phyloP scores from a whole-genome alignment of 1,284 basidiomycete species.

The Phylloboletellus chloephorus region DNA sequence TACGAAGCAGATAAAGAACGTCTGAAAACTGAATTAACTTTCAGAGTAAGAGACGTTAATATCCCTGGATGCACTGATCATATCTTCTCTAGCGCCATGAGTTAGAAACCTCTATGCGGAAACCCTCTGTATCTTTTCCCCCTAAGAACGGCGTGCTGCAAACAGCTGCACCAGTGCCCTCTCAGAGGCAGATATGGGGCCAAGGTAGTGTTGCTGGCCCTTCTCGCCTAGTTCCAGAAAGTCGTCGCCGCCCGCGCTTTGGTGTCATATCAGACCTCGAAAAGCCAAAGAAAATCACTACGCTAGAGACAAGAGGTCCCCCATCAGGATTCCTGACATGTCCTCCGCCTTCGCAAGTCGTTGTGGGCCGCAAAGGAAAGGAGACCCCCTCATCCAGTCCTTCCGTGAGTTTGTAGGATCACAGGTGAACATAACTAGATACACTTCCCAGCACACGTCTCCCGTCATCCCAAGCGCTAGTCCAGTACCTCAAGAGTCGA shows the following conservation, averaged over 20 bases:
- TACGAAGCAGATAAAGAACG: constrained; percentile 65
- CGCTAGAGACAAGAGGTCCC: constrained; percentile 15
- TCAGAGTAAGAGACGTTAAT: constrained; percentile 47
- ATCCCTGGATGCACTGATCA: constrained; percentile 10
- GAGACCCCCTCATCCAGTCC: constrained; percentile 8
- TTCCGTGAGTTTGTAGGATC: constrained; percentile 10
- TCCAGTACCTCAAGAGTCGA: constrained; percentile 3
- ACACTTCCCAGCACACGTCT: constrained; percentile 6
- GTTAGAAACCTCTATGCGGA: constrained; percentile 54
- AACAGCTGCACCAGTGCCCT: constrained; percentile 36
- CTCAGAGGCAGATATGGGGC: constrained; percentile 39
- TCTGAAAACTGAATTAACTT: constrained; percentile 60
- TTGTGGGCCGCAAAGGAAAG: constrained; percentile 18
- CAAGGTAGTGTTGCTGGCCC: constrained; percentile 24
- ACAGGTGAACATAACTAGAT: not conserved
- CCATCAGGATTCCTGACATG: constrained; percentile 20
- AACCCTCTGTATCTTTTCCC: constrained; percentile 40
- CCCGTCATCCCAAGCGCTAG: constrained; percentile 8
- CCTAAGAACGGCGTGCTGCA: constrained; percentile 39
- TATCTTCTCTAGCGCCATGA: constrained; percentile 57
- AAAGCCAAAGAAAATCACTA: constrained; percentile 13
- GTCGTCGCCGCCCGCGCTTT: constrained; percentile 35
- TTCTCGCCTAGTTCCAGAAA: constrained; percentile 32
- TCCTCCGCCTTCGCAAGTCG: constrained; percentile 20
- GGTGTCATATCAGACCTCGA: constrained; percentile 24